Base-by-base conservation (phyloP, 768 basidiomycete genomes). In the Tricholoma terreum region DNA sequence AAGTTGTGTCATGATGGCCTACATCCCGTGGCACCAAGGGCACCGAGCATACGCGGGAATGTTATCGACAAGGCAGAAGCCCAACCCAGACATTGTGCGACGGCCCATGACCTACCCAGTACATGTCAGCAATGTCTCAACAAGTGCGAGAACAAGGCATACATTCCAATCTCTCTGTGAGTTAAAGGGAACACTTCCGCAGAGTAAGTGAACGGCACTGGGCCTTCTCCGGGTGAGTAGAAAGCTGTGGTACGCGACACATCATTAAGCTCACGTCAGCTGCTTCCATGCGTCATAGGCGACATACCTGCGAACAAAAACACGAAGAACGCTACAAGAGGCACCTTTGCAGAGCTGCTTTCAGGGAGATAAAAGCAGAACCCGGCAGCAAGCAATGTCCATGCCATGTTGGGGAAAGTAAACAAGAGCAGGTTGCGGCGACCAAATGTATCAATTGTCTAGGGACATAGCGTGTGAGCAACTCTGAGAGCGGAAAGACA, bases 181-280 rank as follows among this genome's bases (percentile, higher is more conserved):
- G 87, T 86, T 36, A 95, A 77, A 6, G 92, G 94, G 81, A 91
- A 96, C 11, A 89, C 92, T 71, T 95, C 94, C 3, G 93, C 93
- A 4, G 91, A 93, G 68, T 94, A 95, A 0, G 90, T 87, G 70
- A 88, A 94, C 0, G 93, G 93, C 7, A 94, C 92, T 5, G 93
- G 93, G 0, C 93, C 93, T 75, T 92, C 92, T 59, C 91, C 91
- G 1, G 89, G 89, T 0, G 88, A 89, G 69, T 92, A 92, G 69
- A 86, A 87, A 1, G 80, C 79, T 71, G 57, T 38, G 43, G 50
- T n/a, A 10, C 22, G 35, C 52, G 15, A 43, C 19, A 22, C 6
- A 50, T 6, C 38, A 14, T 52, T n/a, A 11, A 54, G 50, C 21
- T 55, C 34, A 10, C 12, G 14, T 31, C 2, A 5, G 30, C 12